A percentile compares a stretch with the other conserved stretches of the same genome.
Conservation (phyloP, 495 filamentous ascomycete species). For the Aspergillus bertholletiae region DNA sequence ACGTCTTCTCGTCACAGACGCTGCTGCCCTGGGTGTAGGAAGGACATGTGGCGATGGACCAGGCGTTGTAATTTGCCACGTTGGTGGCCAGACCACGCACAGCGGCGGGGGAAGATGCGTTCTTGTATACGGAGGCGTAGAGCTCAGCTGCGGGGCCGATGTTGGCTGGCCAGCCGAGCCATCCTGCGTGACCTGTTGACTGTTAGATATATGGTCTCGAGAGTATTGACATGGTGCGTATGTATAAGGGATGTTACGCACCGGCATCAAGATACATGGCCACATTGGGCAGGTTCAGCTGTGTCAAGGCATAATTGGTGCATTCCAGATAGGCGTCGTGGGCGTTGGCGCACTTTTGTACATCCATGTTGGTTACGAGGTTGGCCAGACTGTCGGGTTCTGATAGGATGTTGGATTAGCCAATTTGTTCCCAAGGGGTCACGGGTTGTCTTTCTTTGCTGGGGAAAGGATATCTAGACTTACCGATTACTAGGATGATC, state of each 20-base stretch:
- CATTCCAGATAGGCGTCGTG: conserved; percentile 63
- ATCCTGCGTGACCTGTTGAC: conserved; percentile 51
- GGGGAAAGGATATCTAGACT: conserved; percentile 45
- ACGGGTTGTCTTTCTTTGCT: conserved; percentile 7
- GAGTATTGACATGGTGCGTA: not conserved
- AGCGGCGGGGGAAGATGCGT: conserved; percentile 59
- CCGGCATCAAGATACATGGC: conserved; percentile 82
- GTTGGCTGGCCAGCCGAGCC: conserved; percentile 82
- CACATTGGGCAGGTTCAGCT: conserved; percentile 73
- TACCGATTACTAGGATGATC: conserved; percentile 51
- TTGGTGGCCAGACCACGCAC: conserved; percentile 76
- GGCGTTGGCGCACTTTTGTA: conserved; percentile 60
- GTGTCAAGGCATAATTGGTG: conserved; percentile 66
- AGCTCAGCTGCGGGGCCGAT: conserved; percentile 66
- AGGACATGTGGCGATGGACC: conserved; percentile 40
- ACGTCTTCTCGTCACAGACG: conserved; percentile 68
- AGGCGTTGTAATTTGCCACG: conserved; percentile 75
- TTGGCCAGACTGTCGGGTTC: conserved; percentile 82
- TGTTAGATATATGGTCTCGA: not conserved
- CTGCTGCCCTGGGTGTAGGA: conserved; percentile 40
- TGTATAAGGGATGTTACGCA: conserved; percentile 5
- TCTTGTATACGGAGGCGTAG: conserved; percentile 63
- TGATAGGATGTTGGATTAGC: too few species aligned
- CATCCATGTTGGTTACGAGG: conserved; percentile 69
- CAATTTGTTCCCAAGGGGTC: too few species aligned